A percentile compares a stretch with the other conserved stretches of the same genome.
Evolutionary conservation across 257 asterid species (phyloP).

Genomic region (Solanum chilense): DNA sequence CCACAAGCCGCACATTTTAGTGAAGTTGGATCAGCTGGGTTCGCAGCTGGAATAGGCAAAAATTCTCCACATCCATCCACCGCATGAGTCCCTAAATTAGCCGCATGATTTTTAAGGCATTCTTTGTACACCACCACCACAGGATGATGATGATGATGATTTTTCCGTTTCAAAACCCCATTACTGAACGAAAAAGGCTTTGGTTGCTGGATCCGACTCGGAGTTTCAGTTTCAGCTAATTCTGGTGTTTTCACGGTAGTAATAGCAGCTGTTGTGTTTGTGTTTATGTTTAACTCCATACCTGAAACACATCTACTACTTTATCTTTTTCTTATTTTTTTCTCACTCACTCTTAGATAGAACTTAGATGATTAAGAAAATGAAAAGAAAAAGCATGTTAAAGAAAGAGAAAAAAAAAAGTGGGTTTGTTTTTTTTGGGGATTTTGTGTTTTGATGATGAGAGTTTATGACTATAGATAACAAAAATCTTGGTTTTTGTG

Average conservation of each 20-base stretch:
- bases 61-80: slow-evolving; percentile 97
- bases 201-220: slow-evolving; percentile 48
- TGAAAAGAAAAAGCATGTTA: neutral
- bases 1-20: slow-evolving; percentile 98
- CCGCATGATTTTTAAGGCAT: slow-evolving; percentile 94
- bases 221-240: slow-evolving; percentile 47
- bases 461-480: slow-evolving; percentile 17
- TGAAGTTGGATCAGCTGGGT: slow-evolving; percentile 79
- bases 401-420: neutral
- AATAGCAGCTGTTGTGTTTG: neutral
- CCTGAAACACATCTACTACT: slow-evolving; percentile 23
- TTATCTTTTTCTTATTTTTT: neutral
- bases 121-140: slow-evolving; percentile 64
- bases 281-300: slow-evolving; percentile 40
- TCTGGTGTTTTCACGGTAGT: slow-evolving; percentile 45
- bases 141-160: slow-evolving; percentile 33
- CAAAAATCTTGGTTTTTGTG: slow-evolving; percentile 44
- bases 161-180: slow-evolving; percentile 84
- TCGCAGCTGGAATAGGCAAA: slow-evolving; percentile 67
- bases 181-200: slow-evolving; percentile 43
- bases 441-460: neutral
- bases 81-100: slow-evolving; percentile 78
- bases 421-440: neutral
- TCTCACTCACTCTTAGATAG: neutral
- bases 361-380: slow-evolving; percentile 3